Percentiles rank a stretch among this genome's conserved stretches.
phyloP scores from a whole-genome alignment of 2,329 filamentous ascomycete species.

The Cladorrhinum sp. region DNA sequence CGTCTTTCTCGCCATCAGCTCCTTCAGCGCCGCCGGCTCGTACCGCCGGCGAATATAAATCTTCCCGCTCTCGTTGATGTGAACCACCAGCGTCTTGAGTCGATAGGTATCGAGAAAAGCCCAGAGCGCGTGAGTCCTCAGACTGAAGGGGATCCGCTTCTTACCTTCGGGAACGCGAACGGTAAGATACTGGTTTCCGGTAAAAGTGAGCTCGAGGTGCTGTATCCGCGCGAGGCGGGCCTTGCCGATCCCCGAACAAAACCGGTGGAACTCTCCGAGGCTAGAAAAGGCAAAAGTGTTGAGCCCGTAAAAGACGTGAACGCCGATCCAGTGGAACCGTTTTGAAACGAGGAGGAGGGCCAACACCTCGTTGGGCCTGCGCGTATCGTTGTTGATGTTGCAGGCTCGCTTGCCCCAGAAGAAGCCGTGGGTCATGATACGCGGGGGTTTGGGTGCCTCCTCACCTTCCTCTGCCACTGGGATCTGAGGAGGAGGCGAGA shows the following conservation, averaged over 20 bases:
- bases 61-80: conserved; percentile 38
- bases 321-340: conserved; percentile 39
- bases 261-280: conserved; percentile 50
- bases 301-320: conserved; percentile 45
- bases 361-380: conserved; percentile 37
- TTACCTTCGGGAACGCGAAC: conserved; percentile 9
- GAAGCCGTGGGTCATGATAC: conserved; percentile 37
- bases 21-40: conserved; percentile 30
- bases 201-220: conserved; percentile 44
- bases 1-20: conserved; percentile 32
- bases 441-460: too few relatives aligned
- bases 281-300: conserved; percentile 53
- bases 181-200: conserved; percentile 36
- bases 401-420: conserved; percentile 33
- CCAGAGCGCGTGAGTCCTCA: conserved; percentile 36
- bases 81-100: conserved; percentile 40
- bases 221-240: conserved; percentile 41
- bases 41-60: conserved; percentile 36
- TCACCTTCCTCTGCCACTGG: not conserved
- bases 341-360: conserved; percentile 39
- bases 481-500: conserved; percentile 6
- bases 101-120: conserved; percentile 37
- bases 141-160: conserved; percentile 33
- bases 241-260: conserved; percentile 40
- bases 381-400: conserved; percentile 35